Conservation (phyloP, 805 yeast species). For the Hanseniaspora singularis region DNA sequence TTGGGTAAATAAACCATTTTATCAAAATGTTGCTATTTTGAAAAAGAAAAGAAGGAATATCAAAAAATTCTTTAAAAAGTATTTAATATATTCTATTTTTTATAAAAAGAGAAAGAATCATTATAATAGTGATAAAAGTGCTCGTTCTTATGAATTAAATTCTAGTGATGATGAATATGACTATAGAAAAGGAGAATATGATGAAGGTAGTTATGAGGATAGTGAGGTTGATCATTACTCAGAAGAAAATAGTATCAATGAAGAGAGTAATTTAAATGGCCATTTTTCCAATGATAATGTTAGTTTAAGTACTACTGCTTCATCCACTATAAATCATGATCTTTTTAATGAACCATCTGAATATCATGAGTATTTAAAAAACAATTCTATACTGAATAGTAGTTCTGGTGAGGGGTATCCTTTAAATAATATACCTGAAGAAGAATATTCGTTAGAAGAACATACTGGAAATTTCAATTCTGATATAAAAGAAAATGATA, state of each 20-base stretch:
- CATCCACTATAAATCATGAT: neutral
- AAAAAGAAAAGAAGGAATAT: conserved; percentile 14
- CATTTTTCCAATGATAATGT: neutral
- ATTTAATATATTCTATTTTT: neutral
- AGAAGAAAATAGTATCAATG: neutral
- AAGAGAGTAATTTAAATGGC: too few species aligned
- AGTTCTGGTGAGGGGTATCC: neutral
- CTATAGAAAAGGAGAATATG: neutral
- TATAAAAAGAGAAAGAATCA: neutral
- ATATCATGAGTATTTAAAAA: neutral
- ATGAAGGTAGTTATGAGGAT: neutral
- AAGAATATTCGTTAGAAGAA: neutral
- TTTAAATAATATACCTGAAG: conserved; percentile 10
- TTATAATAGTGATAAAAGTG: neutral
- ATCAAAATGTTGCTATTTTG: conserved; percentile 20
- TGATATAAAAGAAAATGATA: neutral
- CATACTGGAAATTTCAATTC: neutral
- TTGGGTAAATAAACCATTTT: conserved; percentile 36
- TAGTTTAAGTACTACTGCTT: conserved; percentile 5
- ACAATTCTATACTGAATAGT: neutral
- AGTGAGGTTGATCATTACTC: neutral
- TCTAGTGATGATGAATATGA: conserved; percentile 5
- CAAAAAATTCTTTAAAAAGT: conserved; percentile 3
- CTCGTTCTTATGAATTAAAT: neutral
- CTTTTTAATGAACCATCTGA: neutral